phyloP scores from a whole-genome alignment of 2,329 filamentous ascomycete species.

The Dactylellina drechsleri region DNA sequence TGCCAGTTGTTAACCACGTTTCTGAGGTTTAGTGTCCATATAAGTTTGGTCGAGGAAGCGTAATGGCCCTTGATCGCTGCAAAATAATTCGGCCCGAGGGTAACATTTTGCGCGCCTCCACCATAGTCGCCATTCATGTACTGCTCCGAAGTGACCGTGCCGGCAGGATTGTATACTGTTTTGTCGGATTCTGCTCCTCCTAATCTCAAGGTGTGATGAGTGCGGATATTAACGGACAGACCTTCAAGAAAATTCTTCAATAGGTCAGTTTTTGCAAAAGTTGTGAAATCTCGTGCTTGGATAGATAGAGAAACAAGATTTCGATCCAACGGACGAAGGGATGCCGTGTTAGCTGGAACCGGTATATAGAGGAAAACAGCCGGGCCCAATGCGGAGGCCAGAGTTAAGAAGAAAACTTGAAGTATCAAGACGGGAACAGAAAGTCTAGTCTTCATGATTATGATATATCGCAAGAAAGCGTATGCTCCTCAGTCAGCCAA shows the following conservation, averaged over 20 bases:
- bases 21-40: neutral
- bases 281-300: neutral
- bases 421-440: no score
- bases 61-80: neutral
- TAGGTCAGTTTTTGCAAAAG: neutral
- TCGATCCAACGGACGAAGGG: neutral
- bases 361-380: no score
- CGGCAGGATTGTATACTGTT: neutral
- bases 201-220: neutral
- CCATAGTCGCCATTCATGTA: neutral
- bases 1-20: neutral
- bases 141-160: neutral
- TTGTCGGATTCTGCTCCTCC: conserved; percentile 8
- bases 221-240: neutral
- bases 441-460: no score
- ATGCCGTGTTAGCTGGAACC: neutral
- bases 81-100: neutral
- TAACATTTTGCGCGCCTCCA: neutral
- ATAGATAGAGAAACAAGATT: conserved; percentile 5
- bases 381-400: no score
- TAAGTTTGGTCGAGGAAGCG: conserved; percentile 1
- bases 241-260: neutral
- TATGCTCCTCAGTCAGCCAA: no score
- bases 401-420: no score
- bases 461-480: no score